phyloP scores from a whole-genome alignment of 257 asterid species.

The Scutellaria baicalensis region DNA sequence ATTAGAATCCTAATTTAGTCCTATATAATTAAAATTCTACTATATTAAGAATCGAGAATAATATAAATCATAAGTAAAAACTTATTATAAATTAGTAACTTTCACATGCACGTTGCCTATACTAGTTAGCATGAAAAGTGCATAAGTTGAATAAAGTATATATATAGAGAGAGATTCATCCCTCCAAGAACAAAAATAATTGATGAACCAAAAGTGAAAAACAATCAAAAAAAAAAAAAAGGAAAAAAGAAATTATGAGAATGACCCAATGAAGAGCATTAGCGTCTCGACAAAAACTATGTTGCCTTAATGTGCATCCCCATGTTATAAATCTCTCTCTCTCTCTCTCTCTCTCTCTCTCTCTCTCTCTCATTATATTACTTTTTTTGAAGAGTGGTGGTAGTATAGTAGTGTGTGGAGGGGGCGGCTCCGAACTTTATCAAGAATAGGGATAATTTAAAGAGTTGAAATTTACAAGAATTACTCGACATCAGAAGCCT shows the following conservation, averaged over 20 bases:
- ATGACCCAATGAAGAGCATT: slow-evolving; percentile 20
- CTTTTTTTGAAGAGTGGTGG: background rate
- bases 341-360: background rate
- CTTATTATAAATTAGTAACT: too few species aligned
- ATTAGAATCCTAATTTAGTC: too few species aligned
- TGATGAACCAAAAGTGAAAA: background rate
- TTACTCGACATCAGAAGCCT: slow-evolving; percentile 14
- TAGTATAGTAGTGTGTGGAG: background rate
- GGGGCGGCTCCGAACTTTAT: slow-evolving; percentile 20
- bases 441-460: background rate
- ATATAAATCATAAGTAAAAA: too few species aligned
- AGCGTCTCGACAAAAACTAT: slow-evolving; percentile 23
- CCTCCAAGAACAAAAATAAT: background rate
- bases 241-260: background rate
- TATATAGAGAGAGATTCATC: background rate
- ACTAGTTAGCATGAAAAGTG: too few species aligned
- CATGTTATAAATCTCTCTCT: background rate
- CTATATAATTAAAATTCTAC: too few species aligned
- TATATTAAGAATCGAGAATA: too few species aligned
- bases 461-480: background rate
- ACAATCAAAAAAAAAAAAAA: background rate
- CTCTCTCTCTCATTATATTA: background rate
- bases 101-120: too few species aligned
- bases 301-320: slow-evolving; percentile 14
- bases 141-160: too few species aligned